Conservation (phyloP, 768 basidiomycete species). For the Hericium coralloides region DNA sequence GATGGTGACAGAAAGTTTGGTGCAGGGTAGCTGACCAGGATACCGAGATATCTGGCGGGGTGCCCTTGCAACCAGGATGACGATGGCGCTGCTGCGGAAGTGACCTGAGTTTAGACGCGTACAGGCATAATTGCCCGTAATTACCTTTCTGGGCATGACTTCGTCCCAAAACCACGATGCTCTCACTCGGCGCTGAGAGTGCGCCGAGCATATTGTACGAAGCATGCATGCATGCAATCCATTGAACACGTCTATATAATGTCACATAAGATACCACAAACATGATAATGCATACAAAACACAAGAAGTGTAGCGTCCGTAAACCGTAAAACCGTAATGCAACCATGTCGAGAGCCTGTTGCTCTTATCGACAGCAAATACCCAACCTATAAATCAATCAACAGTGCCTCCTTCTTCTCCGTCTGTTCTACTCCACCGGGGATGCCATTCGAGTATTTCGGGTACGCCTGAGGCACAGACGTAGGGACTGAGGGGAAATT, state of each 20-base stretch:
- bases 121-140: no score
- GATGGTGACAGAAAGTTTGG: neutral
- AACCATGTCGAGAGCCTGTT: no score
- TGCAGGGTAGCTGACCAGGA: neutral
- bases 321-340: no score
- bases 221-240: no score
- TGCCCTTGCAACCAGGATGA: neutral
- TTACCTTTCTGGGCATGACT: no score
- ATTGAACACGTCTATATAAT: neutral
- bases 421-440: constrained; percentile 9
- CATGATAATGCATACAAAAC: neutral
- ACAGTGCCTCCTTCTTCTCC: constrained; percentile 14
- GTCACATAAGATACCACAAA: neutral
- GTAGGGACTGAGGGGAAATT: constrained; percentile 14
- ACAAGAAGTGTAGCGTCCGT: neutral
- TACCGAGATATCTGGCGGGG: neutral
- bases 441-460: constrained; percentile 3
- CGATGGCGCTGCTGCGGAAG: no score
- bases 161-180: no score
- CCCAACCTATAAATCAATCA: constrained; percentile 10
- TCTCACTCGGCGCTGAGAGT: no score
- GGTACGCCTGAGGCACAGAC: constrained; percentile 8
- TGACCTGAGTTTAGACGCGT: no score
- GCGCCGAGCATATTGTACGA: no score
- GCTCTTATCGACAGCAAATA: neutral